These are phyloP conservation scores for Taphrina populina DNA, from an alignment of 1,139 yeast species.

Conservation along the genomic window DNA sequence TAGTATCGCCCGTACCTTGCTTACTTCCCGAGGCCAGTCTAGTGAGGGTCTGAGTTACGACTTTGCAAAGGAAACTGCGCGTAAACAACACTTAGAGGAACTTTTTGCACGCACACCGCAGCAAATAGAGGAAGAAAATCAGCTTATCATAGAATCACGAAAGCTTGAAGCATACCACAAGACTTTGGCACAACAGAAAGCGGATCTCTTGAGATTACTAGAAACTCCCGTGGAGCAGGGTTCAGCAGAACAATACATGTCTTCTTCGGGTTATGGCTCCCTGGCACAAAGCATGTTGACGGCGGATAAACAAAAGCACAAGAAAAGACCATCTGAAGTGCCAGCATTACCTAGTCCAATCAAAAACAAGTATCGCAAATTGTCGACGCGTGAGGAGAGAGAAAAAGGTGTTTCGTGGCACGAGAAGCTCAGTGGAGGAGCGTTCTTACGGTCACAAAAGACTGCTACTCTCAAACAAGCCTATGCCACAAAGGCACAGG, in stretches of 20 bases:
- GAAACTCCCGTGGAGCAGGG: conserved; percentile 88
- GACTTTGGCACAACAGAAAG: conserved; percentile 79
- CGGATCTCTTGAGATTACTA: conserved; percentile 69
- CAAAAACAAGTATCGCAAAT: conserved; percentile 51
- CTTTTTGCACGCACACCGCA: conserved; percentile 84
- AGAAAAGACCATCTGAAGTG: conserved; percentile 45
- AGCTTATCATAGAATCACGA: conserved; percentile 85
- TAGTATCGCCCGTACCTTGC: conserved; percentile 53
- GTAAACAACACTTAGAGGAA: conserved; percentile 77
- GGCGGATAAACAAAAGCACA: conserved; percentile 65
- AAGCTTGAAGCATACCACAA: conserved; percentile 91
- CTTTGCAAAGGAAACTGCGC: conserved; percentile 65
- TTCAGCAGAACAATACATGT: conserved; percentile 70
- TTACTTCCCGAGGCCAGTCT: conserved; percentile 45
- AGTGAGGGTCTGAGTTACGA: conserved; percentile 56
- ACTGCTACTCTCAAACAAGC: conserved; percentile 63
- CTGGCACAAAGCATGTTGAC: conserved; percentile 77
- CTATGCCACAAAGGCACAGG: conserved; percentile 70
- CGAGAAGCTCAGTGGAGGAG: conserved; percentile 78
- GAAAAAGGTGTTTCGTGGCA: conserved; percentile 83
- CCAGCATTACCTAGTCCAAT: conserved; percentile 35
- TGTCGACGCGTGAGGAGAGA: conserved; percentile 73
- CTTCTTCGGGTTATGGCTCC: conserved; percentile 87
- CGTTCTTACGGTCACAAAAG: conserved; percentile 70
- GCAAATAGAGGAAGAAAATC: conserved; percentile 96